These are phyloP conservation scores for Chlorella sp. DNA, from an alignment of 139 green algal genomes.

Conservation along the genomic window DNA sequence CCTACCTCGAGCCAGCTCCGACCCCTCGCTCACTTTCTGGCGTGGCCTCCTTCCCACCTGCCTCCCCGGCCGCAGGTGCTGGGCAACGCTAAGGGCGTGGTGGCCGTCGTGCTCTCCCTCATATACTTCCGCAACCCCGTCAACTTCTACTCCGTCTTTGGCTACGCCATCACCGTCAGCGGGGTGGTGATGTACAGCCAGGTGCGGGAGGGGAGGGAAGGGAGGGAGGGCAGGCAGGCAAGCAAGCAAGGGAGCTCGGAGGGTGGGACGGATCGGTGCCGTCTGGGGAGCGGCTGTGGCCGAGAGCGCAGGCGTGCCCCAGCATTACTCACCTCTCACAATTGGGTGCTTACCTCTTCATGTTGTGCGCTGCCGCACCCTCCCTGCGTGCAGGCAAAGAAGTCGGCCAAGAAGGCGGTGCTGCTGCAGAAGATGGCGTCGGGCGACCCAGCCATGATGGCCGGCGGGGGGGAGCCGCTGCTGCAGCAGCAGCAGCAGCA, in stretches of 20 bases:
- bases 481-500: conserved; percentile 10
- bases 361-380: not conserved
- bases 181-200: conserved; percentile 81
- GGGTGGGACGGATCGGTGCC: not conserved
- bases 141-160: conserved; percentile 65
- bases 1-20: too few relatives aligned
- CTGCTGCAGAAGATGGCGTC: conserved; percentile 22
- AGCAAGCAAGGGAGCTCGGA: not conserved
- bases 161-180: conserved; percentile 85
- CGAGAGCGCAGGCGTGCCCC: not conserved
- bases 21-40: too few relatives aligned
- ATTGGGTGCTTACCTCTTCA: not conserved
- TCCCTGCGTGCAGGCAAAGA: conserved; percentile 18
- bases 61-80: conserved; percentile 75
- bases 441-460: not conserved
- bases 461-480: not conserved
- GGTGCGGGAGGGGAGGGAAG: not conserved
- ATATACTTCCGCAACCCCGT: conserved; percentile 88
- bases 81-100: conserved; percentile 96
- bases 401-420: conserved; percentile 23
- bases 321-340: not conserved
- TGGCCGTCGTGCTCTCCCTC: conserved; percentile 87
- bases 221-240: not conserved
- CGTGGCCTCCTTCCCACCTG: not conserved
- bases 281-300: not conserved